Evolutionary conservation across 495 filamentous ascomycete genomes (phyloP).

Genomic region (Polyplosphaeria fusca): DNA sequence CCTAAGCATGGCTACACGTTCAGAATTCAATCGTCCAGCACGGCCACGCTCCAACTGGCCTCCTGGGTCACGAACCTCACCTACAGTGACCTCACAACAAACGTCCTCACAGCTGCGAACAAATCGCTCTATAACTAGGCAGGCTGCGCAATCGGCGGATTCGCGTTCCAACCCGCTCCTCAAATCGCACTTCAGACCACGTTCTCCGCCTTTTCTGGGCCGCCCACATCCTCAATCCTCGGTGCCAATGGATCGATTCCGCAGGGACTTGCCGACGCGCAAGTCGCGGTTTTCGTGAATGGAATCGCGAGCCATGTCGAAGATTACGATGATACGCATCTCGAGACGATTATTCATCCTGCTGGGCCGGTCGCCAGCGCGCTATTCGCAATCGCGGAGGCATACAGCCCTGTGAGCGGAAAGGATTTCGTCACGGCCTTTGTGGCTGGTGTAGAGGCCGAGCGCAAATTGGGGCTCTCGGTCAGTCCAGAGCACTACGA

Average conservation of each 20-base stretch:
- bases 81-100: slow-evolving; percentile 37
- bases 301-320: slow-evolving; percentile 56
- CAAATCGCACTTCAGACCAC: slow-evolving; percentile 37
- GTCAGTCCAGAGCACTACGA: slow-evolving; percentile 56
- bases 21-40: no score
- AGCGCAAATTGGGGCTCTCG: slow-evolving; percentile 50
- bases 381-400: slow-evolving; percentile 48
- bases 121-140: slow-evolving; percentile 53
- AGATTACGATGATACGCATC: slow-evolving; percentile 58
- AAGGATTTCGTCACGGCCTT: slow-evolving; percentile 50
- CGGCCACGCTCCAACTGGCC: slow-evolving; percentile 45
- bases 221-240: slow-evolving; percentile 46
- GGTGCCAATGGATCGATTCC: slow-evolving; percentile 31
- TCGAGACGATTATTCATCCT: slow-evolving; percentile 56
- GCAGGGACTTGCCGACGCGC: slow-evolving; percentile 40
- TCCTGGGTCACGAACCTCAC: slow-evolving; percentile 43
- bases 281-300: slow-evolving; percentile 53
- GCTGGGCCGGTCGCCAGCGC: slow-evolving; percentile 52
- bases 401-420: slow-evolving; percentile 43
- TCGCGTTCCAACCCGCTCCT: slow-evolving; percentile 46
- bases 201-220: slow-evolving; percentile 44
- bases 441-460: slow-evolving; percentile 52
- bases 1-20: no score
- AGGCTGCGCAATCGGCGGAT: slow-evolving; percentile 52
- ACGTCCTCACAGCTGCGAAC: slow-evolving; percentile 29